Percentiles rank a stretch among this genome's conserved stretches.
These are phyloP conservation scores for Collybia nuda DNA, from an alignment of 768 basidiomycete genomes.

Conservation along the genomic window DNA sequence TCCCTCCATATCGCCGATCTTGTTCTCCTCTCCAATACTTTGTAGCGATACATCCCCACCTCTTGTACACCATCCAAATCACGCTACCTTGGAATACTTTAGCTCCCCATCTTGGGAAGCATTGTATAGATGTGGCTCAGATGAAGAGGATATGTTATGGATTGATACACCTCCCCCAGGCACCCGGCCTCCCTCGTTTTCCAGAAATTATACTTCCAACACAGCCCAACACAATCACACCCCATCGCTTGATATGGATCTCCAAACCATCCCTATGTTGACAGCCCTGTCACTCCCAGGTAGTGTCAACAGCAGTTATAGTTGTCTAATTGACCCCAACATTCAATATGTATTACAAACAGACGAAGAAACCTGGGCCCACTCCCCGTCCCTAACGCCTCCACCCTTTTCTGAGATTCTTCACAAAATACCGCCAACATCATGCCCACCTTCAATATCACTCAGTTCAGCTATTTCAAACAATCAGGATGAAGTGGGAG, in stretches of 20 bases:
- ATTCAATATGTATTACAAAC: constrained; percentile 1
- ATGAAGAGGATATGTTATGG: constrained; percentile 5
- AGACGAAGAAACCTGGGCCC: no score
- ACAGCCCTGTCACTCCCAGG: constrained; percentile 21
- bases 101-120: constrained; percentile 26
- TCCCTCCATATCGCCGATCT: constrained; percentile 11
- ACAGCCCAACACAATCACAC: constrained; percentile 7
- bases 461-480: constrained; percentile 8
- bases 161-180: constrained; percentile 1
- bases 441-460: constrained; percentile 7
- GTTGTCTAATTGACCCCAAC: constrained; percentile 8
- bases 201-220: constrained; percentile 7
- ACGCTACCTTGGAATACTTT: constrained; percentile 13
- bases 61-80: constrained; percentile 10
- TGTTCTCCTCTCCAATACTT: constrained; percentile 25
- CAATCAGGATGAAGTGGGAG: constrained; percentile 8
- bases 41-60: constrained; percentile 16
- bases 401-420: neutral
- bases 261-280: constrained; percentile 23
- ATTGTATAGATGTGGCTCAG: constrained; percentile 19
- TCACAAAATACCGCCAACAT: neutral
- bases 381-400: neutral
- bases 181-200: constrained; percentile 11
- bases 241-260: constrained; percentile 21
- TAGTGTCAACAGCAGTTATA: constrained; percentile 17